These are phyloP conservation scores for Nemania abortiva DNA, from an alignment of 2,329 filamentous ascomycete species.

Conservation along the genomic window DNA sequence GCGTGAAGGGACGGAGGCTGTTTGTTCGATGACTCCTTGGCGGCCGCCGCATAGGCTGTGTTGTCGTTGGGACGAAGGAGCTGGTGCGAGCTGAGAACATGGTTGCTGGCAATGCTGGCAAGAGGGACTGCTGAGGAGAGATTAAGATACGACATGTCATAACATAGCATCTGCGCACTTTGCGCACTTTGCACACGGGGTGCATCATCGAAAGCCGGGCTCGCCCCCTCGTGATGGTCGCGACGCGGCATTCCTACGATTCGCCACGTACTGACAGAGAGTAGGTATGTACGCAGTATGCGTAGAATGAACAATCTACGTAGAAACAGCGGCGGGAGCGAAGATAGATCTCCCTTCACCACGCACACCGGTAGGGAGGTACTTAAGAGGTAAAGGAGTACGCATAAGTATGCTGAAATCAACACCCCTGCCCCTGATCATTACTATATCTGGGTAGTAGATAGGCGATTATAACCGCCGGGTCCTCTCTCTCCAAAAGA, in stretches of 20 bases:
- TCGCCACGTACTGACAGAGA: not conserved
- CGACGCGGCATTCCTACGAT: conserved; percentile 1
- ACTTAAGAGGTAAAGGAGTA: not conserved
- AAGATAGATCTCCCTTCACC: not conserved
- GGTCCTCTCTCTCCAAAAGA: conserved; percentile 19
- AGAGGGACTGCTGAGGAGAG: conserved; percentile 23
- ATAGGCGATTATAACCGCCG: conserved; percentile 8
- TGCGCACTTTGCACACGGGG: not conserved
- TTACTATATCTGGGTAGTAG: conserved; percentile 5
- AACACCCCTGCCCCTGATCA: not conserved
- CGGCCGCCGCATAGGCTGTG: not conserved
- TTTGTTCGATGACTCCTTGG: conserved; percentile 9
- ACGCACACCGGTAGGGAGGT: not conserved
- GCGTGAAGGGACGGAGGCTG: not conserved
- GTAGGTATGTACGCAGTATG: not conserved
- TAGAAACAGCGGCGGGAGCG: not conserved
- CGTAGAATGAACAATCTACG: not conserved
- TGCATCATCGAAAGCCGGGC: conserved; percentile 23
- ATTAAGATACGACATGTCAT: conserved; percentile 35
- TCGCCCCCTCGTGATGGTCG: conserved; percentile 5
- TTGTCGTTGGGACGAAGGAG: conserved; percentile 20
- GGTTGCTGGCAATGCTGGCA: conserved; percentile 22
- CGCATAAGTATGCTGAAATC: not conserved
- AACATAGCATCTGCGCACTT: conserved; percentile 16
- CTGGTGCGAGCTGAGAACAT: conserved; percentile 35